Conservation (phyloP, 176 grass and related monocot species). For the Avena insularis region DNA sequence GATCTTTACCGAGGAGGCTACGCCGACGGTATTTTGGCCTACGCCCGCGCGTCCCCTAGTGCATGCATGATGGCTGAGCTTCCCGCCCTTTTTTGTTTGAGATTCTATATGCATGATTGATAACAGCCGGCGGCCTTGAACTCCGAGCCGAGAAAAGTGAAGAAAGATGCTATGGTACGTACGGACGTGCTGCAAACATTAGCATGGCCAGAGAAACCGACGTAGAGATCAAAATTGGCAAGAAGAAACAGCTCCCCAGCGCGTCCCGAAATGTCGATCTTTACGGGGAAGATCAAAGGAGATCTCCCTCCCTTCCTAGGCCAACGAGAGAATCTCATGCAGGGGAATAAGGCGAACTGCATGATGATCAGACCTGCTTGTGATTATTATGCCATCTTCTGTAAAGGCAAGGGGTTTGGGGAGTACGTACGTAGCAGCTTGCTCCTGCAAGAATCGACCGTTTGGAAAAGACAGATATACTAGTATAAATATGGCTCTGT, state of each 20-base stretch:
- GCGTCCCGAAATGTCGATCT: conserved; percentile 15
- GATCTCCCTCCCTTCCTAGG: conserved; percentile 46
- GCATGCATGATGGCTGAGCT: too few relatives aligned
- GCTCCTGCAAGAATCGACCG: conserved; percentile 20
- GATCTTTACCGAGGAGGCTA: too few relatives aligned
- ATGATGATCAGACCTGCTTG: not conserved
- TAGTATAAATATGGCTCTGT: conserved; percentile 7
- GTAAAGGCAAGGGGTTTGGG: conserved; percentile 26
- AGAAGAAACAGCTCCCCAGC: not conserved
- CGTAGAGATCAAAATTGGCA: not conserved
- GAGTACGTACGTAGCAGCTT: conserved; percentile 5
- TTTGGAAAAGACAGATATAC: not conserved
- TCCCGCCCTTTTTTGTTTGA: too few relatives aligned
- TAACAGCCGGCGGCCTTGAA: not conserved
- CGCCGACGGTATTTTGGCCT: too few relatives aligned
- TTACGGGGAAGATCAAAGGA: conserved; percentile 46
- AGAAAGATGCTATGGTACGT: not conserved
- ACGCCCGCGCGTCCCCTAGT: too few relatives aligned
- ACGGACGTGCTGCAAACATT: not conserved
- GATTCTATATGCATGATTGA: too few relatives aligned
- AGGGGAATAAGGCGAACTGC: conserved; percentile 15
- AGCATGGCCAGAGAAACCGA: not conserved
- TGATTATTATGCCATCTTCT: conserved; percentile 30
- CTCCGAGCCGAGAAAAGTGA: too few relatives aligned
- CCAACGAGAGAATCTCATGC: conserved; percentile 35